phyloP scores from a whole-genome alignment of 257 asterid genomes.

The Perilla frutescens region DNA sequence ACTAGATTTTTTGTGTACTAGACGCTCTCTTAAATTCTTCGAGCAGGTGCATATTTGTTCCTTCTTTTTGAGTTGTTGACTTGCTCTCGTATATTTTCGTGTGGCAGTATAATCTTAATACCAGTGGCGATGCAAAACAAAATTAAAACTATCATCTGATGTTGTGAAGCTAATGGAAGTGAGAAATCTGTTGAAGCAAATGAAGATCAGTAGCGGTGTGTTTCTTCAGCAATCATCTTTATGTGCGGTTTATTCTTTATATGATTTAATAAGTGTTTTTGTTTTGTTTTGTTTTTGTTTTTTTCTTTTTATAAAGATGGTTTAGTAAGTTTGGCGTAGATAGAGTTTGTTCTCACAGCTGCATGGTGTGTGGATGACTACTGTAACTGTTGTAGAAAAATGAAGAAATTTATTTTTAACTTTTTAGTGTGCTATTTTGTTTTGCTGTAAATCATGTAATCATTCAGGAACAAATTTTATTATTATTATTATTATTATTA shows the following conservation, averaged over 20 bases:
- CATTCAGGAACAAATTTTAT: background rate
- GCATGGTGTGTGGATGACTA: conserved; percentile 25
- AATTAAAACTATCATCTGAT: conserved; percentile 29
- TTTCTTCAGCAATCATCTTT: background rate
- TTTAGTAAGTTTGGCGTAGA: too few relatives aligned
- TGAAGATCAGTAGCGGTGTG: conserved; percentile 20
- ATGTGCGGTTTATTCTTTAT: conserved; percentile 12
- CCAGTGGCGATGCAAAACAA: conserved; percentile 42
- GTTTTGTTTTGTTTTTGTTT: too few relatives aligned
- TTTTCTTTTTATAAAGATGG: background rate
- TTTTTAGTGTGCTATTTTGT: conserved; percentile 15
- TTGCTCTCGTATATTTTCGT: conserved; percentile 4
- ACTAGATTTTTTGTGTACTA: too few relatives aligned
- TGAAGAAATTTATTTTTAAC: background rate
- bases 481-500: background rate
- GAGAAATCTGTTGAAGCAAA: conserved; percentile 36
- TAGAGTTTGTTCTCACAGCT: conserved; percentile 18
- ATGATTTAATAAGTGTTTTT: conserved; percentile 1
- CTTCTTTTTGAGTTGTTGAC: background rate
- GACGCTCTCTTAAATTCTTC: background rate
- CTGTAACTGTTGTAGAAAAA: conserved; percentile 2
- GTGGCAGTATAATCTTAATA: conserved; percentile 56
- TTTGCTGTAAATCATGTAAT: background rate
- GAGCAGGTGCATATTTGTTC: background rate
- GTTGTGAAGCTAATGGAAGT: background rate